Evolutionary conservation across 805 yeast genomes (phyloP).

Genomic region (Ogataea kodamae): DNA sequence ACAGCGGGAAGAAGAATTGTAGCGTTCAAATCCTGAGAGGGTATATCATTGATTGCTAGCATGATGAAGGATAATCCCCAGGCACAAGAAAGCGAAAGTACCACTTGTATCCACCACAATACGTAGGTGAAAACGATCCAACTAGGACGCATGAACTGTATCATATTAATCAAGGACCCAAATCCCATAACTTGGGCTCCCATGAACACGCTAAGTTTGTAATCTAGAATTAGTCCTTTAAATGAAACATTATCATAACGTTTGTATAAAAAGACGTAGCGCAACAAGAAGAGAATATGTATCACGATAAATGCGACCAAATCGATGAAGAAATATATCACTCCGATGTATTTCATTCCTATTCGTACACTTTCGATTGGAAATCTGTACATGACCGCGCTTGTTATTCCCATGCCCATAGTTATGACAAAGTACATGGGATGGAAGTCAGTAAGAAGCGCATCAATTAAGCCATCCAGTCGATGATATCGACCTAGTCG

Average conservation of each 20-base stretch:
- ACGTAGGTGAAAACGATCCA: conserved; percentile 53
- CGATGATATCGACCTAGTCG: neutral
- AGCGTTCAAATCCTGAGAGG: conserved; percentile 46
- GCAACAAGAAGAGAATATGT: conserved; percentile 38
- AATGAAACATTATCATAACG: conserved; percentile 23
- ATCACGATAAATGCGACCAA: conserved; percentile 44
- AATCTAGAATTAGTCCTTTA: conserved; percentile 35
- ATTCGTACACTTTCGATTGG: conserved; percentile 50
- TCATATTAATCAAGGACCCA: conserved; percentile 58
- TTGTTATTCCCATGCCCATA: conserved; percentile 85
- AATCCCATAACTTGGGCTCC: conserved; percentile 84
- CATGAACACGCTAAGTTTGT: conserved; percentile 55
- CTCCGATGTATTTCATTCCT: conserved; percentile 41
- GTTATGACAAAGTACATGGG: conserved; percentile 67
- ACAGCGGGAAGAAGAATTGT: conserved; percentile 73
- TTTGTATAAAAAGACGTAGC: conserved; percentile 36
- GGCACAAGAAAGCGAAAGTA: conserved; percentile 52
- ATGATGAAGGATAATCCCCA: conserved; percentile 58
- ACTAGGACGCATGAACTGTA: conserved; percentile 38
- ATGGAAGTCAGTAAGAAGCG: conserved; percentile 31
- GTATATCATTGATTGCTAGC: conserved; percentile 33
- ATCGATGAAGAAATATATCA: conserved; percentile 61
- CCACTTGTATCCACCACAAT: conserved; percentile 72
- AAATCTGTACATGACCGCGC: conserved; percentile 57
- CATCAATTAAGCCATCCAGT: conserved; percentile 9